Percentiles rank a stretch among this genome's conserved stretches.
phyloP scores from a whole-genome alignment of 805 yeast species.

The Pichia deserticola region DNA sequence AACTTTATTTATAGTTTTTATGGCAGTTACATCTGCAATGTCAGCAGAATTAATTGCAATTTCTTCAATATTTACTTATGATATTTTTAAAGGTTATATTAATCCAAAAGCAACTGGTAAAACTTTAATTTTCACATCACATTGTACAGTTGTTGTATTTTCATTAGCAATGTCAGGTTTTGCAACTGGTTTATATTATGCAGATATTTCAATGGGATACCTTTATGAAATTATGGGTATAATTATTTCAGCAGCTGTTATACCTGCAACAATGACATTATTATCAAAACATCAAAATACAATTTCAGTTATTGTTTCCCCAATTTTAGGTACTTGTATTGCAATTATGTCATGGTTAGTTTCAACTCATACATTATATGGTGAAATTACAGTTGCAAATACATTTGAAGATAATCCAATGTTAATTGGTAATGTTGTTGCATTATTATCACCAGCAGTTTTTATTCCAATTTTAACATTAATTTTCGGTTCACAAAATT shows the following conservation, averaged over 20 bases:
- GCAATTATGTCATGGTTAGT: slow-evolving; percentile 69
- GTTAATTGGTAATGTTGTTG: slow-evolving; percentile 84
- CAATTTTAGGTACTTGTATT: slow-evolving; percentile 66
- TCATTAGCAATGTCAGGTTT: slow-evolving; percentile 71
- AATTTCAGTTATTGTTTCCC: slow-evolving; percentile 66
- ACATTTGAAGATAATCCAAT: slow-evolving; percentile 85
- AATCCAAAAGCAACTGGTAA: slow-evolving; percentile 75
- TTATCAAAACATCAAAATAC: slow-evolving; percentile 58
- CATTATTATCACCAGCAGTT: slow-evolving; percentile 64
- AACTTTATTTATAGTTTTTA: slow-evolving; percentile 67
- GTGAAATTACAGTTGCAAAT: slow-evolving; percentile 37
- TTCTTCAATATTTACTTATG: slow-evolving; percentile 79
- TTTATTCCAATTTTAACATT: slow-evolving; percentile 60
- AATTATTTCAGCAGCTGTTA: slow-evolving; percentile 78
- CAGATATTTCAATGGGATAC: slow-evolving; percentile 80
- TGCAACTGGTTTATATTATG: slow-evolving; percentile 74
- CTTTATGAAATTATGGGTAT: slow-evolving; percentile 85
- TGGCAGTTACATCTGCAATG: slow-evolving; percentile 91
- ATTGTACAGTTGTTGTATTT: slow-evolving; percentile 50
- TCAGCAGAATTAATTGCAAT: slow-evolving; percentile 88
- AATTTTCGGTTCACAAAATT: slow-evolving; percentile 60
- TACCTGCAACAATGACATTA: slow-evolving; percentile 63
- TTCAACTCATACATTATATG: slow-evolving; percentile 37
- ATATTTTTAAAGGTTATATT: slow-evolving; percentile 72
- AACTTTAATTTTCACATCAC: slow-evolving; percentile 61